Percentiles rank a stretch among this genome's conserved stretches.
Evolutionary conservation across 768 basidiomycete genomes (phyloP).

Genomic region (Plicaturopsis crispa): DNA sequence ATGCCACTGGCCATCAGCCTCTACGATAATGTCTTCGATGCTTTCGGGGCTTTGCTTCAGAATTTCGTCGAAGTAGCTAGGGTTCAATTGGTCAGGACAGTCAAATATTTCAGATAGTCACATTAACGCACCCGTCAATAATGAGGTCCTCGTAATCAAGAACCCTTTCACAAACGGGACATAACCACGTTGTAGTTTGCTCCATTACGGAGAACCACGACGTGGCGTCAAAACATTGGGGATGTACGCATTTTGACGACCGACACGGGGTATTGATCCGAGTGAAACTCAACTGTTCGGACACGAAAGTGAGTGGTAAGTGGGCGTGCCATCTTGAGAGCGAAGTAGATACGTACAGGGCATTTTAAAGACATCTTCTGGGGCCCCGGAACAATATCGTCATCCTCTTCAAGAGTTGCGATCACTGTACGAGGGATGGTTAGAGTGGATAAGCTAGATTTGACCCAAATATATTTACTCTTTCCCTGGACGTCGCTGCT

Average conservation of each 20-base stretch:
- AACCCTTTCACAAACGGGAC: conserved; percentile 85
- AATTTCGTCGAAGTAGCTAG: conserved; percentile 84
- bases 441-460: conserved; percentile 6
- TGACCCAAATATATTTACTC: conserved; percentile 39
- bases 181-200: conserved; percentile 92
- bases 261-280: conserved; percentile 82
- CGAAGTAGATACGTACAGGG: conserved; percentile 62
- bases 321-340: too few relatives aligned
- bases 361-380: conserved; percentile 91
- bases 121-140: conserved; percentile 73
- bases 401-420: conserved; percentile 58
- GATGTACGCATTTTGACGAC: conserved; percentile 80
- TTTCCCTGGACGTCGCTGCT: conserved; percentile 56
- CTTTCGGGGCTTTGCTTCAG: conserved; percentile 67
- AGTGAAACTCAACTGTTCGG: conserved; percentile 68
- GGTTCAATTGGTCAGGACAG: neutral
- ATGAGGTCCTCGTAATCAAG: conserved; percentile 78
- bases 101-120: neutral
- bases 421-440: conserved; percentile 42
- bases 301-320: too few relatives aligned
- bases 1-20: conserved; percentile 95
- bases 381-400: conserved; percentile 86
- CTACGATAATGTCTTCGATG: conserved; percentile 89
- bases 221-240: conserved; percentile 91
- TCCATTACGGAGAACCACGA: conserved; percentile 96